phyloP scores from a whole-genome alignment of 1,284 basidiomycete genomes.

The Ceratobasidium papillatum region DNA sequence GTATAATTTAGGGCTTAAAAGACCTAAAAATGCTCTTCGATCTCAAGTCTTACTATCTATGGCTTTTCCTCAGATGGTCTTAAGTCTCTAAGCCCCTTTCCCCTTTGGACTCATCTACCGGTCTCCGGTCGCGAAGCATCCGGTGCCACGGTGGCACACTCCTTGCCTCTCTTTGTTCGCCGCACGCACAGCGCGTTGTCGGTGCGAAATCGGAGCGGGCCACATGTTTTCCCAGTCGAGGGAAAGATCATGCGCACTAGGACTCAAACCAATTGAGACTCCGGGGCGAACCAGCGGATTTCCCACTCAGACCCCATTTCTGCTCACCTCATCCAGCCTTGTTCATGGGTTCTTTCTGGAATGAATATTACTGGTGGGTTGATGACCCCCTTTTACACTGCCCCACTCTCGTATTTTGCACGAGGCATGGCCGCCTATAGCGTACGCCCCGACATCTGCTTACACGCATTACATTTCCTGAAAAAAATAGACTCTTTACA shows the following conservation, averaged over 20 bases:
- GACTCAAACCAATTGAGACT: conserved; percentile 15
- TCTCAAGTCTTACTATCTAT: background rate
- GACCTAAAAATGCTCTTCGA: background rate
- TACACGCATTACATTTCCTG: conserved; percentile 28
- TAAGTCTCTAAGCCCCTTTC: background rate
- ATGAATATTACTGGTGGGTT: conserved; percentile 10
- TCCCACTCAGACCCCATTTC: conserved; percentile 16
- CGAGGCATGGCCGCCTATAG: conserved; percentile 16
- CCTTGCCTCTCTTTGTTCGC: conserved; percentile 5
- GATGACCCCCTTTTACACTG: conserved; percentile 19
- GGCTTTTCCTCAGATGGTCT: background rate
- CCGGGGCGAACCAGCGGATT: background rate
- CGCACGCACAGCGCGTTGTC: conserved; percentile 29
- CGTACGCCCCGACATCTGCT: conserved; percentile 22
- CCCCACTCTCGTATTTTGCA: conserved; percentile 17
- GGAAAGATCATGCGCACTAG: conserved; percentile 27
- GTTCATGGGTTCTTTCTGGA: conserved; percentile 3
- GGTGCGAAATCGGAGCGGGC: conserved; percentile 15
- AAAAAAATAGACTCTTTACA: conserved; percentile 37
- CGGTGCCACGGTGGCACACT: conserved; percentile 4
- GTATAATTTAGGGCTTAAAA: background rate
- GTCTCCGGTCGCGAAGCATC: background rate
- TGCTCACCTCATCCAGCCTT: conserved; percentile 5
- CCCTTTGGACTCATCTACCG: background rate
- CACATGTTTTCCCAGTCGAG: conserved; percentile 33